A percentile compares a stretch with the other conserved stretches of the same genome.
Conservation (phyloP, 192 early-diverging fungal species). For the Nowakowskiella sp. region DNA sequence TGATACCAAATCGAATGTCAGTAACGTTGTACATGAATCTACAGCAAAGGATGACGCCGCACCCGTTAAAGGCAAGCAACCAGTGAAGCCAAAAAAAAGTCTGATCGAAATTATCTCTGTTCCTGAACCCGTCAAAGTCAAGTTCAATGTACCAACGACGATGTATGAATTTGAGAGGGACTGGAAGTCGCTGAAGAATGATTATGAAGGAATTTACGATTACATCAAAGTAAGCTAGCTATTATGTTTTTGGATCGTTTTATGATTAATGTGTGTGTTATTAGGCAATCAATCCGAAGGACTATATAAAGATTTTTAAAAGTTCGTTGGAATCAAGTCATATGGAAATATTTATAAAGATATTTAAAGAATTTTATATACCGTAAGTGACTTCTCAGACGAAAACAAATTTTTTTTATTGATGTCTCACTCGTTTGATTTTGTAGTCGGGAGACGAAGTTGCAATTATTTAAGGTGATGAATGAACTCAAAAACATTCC, state of each 20-base stretch:
- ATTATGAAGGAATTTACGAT: slow-evolving; percentile 37
- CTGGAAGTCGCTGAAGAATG: slow-evolving; percentile 54
- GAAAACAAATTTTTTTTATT: not conserved
- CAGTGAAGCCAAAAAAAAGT: too few relatives aligned
- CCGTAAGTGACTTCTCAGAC: slow-evolving; percentile 1
- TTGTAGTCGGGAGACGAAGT: slow-evolving; percentile 1
- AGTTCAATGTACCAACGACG: slow-evolving; percentile 36
- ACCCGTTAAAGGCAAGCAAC: not conserved
- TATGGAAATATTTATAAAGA: slow-evolving; percentile 22
- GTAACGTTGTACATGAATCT: too few relatives aligned
- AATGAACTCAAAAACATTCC: slow-evolving; percentile 14
- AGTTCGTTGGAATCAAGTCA: slow-evolving; percentile 36
- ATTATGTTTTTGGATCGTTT: not conserved
- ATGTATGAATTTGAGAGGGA: slow-evolving; percentile 65
- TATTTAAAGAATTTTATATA: slow-evolving; percentile 14
- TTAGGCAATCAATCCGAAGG: slow-evolving; percentile 17
- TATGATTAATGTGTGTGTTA: not conserved
- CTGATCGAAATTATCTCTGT: too few relatives aligned
- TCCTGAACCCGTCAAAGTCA: slow-evolving; percentile 1
- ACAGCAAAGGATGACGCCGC: not conserved
- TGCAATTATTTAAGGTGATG: slow-evolving; percentile 6
- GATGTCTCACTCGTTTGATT: too few relatives aligned
- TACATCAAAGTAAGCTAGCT: slow-evolving; percentile 54
- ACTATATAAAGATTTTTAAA: slow-evolving; percentile 33
- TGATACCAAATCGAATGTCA: too few relatives aligned